Conservation (phyloP, 371 early-diverging fungal species). For the Capillidium rhysosporum region DNA sequence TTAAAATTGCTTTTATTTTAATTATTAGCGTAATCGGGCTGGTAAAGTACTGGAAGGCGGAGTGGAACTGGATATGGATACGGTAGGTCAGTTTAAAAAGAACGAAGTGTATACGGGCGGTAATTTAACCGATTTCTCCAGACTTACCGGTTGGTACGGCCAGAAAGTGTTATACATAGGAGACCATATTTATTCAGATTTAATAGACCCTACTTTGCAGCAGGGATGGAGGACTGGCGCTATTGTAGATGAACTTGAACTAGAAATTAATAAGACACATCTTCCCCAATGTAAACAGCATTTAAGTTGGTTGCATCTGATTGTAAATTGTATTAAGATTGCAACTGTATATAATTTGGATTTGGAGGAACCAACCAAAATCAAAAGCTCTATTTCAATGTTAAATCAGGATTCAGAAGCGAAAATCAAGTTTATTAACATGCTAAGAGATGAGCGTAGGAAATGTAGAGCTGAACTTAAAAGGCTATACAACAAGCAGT, state of each 20-base stretch:
- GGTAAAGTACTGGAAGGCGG: neutral
- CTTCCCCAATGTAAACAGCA: neutral
- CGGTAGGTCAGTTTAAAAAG: conserved; percentile 23
- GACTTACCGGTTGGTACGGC: conserved; percentile 34
- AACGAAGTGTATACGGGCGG: conserved; percentile 42
- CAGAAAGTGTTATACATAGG: conserved; percentile 43
- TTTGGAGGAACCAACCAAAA: conserved; percentile 9
- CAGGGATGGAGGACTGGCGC: conserved; percentile 53
- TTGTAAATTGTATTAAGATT: conserved; percentile 28
- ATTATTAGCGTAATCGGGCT: too few species aligned
- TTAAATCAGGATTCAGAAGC: conserved; percentile 27
- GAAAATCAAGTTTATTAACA: too few species aligned
- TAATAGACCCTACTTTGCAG: conserved; percentile 36
- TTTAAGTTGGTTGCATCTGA: conserved; percentile 25
- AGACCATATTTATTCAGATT: conserved; percentile 42
- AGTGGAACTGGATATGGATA: conserved; percentile 10
- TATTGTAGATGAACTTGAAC: conserved; percentile 33
- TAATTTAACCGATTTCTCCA: conserved; percentile 29
- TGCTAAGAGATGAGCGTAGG: conserved; percentile 3
- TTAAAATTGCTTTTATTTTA: too few species aligned
- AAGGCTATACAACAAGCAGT: conserved; percentile 28
- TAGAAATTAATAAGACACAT: conserved; percentile 29
- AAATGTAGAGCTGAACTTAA: conserved; percentile 22
- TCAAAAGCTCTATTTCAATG: conserved; percentile 19
- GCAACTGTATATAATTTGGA: conserved; percentile 15